Conservation (phyloP, 176 grass and related monocot genomes). For the Juncus inflexus region DNA sequence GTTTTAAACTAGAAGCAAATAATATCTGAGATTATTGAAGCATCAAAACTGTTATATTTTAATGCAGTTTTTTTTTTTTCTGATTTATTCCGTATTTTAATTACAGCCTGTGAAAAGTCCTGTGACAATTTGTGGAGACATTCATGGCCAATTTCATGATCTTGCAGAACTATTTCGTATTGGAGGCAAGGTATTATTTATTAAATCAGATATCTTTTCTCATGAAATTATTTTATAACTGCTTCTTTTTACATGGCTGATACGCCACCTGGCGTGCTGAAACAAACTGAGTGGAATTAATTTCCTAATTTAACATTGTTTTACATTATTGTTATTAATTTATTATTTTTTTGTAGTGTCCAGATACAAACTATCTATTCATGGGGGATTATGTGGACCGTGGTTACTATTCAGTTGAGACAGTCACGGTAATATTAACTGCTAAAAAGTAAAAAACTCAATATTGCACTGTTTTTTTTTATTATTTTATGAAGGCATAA, state of each 20-base stretch:
- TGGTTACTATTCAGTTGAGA: conserved; percentile 74
- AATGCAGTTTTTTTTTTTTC: not conserved
- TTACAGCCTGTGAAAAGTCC: conserved; percentile 65
- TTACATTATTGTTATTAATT: conserved; percentile 18
- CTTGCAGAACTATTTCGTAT: conserved; percentile 70
- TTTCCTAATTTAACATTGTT: conserved; percentile 19
- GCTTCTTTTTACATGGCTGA: too few relatives aligned
- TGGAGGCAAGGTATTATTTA: conserved; percentile 54
- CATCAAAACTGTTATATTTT: conserved; percentile 9
- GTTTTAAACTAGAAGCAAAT: conserved; percentile 20
- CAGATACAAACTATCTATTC: conserved; percentile 72
- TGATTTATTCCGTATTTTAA: conserved; percentile 12
- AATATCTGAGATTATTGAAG: too few relatives aligned
- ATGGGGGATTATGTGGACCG: conserved; percentile 80
- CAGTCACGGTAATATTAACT: conserved; percentile 42
- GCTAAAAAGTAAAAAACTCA: not conserved
- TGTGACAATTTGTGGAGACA: conserved; percentile 75
- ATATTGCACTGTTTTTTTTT: too few relatives aligned
- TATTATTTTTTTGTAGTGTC: conserved; percentile 46
- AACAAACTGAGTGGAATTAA: not conserved
- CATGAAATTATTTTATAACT: too few relatives aligned
- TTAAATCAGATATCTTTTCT: not conserved
- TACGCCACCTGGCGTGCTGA: too few relatives aligned
- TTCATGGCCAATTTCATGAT: conserved; percentile 81
- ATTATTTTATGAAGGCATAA: too few relatives aligned